Evolutionary conservation across 805 yeast species (phyloP).

Genomic region (Osmozyma mogii): DNA sequence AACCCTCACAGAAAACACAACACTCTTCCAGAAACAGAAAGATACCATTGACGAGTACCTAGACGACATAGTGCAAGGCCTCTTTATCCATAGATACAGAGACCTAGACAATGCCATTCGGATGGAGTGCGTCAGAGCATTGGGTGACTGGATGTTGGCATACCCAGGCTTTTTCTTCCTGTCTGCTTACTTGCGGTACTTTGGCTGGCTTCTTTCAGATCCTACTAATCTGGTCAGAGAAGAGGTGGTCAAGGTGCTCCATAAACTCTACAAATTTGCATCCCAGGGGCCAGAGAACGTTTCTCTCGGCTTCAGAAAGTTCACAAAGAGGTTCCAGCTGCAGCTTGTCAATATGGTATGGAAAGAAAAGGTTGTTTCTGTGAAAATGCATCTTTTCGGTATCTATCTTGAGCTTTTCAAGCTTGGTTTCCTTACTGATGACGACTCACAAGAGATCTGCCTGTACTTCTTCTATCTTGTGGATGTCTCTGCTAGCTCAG

Average conservation of each 20-base stretch:
- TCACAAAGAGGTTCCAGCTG: conserved; percentile 63
- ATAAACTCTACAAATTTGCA: conserved; percentile 36
- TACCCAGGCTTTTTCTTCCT: conserved; percentile 68
- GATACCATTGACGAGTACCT: conserved; percentile 48
- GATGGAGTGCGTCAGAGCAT: conserved; percentile 52
- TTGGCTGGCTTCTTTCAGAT: conserved; percentile 85
- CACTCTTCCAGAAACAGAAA: conserved; percentile 35
- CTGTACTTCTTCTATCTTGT: conserved; percentile 14
- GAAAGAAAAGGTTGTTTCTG: conserved; percentile 42
- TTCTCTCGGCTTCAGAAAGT: conserved; percentile 65
- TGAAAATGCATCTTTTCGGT: conserved; percentile 41
- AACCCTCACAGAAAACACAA: conserved; percentile 37
- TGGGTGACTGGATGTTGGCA: conserved; percentile 66
- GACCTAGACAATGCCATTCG: conserved; percentile 72
- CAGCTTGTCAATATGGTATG: conserved; percentile 54
- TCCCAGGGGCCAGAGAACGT: conserved; percentile 14
- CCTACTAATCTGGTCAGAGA: conserved; percentile 49
- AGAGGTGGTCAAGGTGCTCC: conserved; percentile 53
- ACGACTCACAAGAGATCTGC: conserved; percentile 29
- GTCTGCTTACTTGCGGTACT: conserved; percentile 61
- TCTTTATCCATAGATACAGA: conserved; percentile 70
- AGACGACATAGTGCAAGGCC: conserved; percentile 56
- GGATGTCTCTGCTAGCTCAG: conserved; percentile 2
- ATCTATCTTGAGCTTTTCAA: conserved; percentile 49
- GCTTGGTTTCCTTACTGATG: conserved; percentile 57